Evolutionary conservation across 2,329 filamentous ascomycete species (phyloP), one percentile per base, ranked within the genome.

Genomic region (Paraphaeosphaeria minitans): DNA sequence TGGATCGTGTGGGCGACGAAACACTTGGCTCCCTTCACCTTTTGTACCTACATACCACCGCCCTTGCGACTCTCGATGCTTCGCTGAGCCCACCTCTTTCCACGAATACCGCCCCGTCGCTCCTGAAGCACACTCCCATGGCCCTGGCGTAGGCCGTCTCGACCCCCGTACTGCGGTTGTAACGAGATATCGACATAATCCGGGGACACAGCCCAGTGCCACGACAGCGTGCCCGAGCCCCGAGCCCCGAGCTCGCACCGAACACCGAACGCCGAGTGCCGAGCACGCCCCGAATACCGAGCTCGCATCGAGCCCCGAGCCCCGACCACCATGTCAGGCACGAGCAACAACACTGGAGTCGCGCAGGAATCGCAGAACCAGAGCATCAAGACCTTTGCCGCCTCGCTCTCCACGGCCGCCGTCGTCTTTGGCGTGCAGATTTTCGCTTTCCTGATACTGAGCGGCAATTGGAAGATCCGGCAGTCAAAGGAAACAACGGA

Each of bases 361-460:
- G 69, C 64, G 3, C 63, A 58, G 47, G 54, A 37, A 1, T 56
- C 39, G 16, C 46, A 66, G 49, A 75, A 75, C 54, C 72, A 75
- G 61, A 76, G 73, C 58, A 75, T 76, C 55, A 70, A 74, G 62
- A 76, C 69, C 31, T 77, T 77, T 45, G 73, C 69, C 29, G 75
- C 75, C 4, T 77, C 75, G 10, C 62, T 77, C 12, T 71, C 74
- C 4, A 70, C 73, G 2, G 74, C 72, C 19, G 69, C 74, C 4
- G 66, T 75, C 39, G 66, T 77, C 42, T 77, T 77, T 48, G 74
- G 74, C 42, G 60, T 74, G 4, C 73, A 76, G 59, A 71, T 77
- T 41, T 52, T 61, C 31, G 35, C 66, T 5, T 77, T 77, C 63
- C 48, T 77, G 50, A 67, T 76, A 12, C 62, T 77, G 16, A 77